Evolutionary conservation across 345 rosid species (phyloP).

Genomic region (Brassica incana): DNA sequence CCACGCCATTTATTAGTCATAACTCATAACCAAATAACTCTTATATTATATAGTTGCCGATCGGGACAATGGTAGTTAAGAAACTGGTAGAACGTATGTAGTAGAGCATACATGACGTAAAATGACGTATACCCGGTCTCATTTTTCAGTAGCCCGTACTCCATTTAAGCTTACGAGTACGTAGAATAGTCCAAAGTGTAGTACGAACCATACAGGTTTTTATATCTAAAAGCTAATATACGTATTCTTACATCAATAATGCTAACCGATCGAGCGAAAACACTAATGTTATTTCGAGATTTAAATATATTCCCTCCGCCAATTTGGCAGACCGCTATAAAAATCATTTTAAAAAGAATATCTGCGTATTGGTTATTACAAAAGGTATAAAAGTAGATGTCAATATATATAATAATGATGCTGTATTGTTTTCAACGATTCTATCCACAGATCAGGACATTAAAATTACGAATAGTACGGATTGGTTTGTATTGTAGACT

Average conservation of each 20-base stretch:
- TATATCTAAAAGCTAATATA: background rate
- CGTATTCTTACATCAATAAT: background rate
- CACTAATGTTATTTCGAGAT: background rate
- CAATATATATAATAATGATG: background rate
- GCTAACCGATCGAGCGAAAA: background rate
- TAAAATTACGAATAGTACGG: background rate
- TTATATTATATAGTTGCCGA: too few species aligned
- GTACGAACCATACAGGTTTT: background rate
- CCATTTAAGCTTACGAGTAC: background rate
- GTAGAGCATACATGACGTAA: constrained; percentile 18
- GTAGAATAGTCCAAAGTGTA: constrained; percentile 5
- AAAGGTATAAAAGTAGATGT: background rate
- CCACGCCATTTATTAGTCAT: too few species aligned
- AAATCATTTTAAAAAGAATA: background rate
- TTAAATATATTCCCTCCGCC: background rate
- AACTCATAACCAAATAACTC: too few species aligned
- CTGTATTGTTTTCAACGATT: background rate
- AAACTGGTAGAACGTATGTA: background rate
- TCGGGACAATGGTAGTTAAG: background rate
- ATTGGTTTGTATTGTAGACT: background rate
- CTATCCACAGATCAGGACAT: background rate
- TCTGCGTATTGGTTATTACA: background rate
- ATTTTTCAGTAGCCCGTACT: background rate
- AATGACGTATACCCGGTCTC: constrained; percentile 20
- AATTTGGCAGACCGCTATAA: background rate